Evolutionary conservation across 2,329 filamentous ascomycete species (phyloP).

Genomic region (Bipolaris victoriae): DNA sequence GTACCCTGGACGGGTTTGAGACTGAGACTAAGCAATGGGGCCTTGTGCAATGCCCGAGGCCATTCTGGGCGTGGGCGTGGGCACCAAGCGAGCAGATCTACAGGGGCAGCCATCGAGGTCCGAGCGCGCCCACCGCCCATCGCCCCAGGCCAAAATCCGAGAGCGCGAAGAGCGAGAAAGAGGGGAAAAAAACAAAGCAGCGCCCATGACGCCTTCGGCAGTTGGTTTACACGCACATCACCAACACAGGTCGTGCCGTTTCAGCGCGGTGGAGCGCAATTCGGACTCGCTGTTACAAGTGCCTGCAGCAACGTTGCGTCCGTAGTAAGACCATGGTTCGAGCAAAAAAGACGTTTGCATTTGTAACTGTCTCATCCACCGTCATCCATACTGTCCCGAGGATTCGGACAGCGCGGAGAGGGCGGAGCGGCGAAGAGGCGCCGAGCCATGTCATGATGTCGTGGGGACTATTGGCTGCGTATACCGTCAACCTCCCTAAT

Average conservation of each 20-base stretch:
- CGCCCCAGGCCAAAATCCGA: slow-evolving; percentile 7
- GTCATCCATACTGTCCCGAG: slow-evolving; percentile 24
- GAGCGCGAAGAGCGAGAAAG: too few species aligned
- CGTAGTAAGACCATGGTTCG: slow-evolving; percentile 13
- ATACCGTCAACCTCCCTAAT: neutral
- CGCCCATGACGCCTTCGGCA: slow-evolving; percentile 21
- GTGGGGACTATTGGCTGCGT: neutral
- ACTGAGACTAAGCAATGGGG: slow-evolving; percentile 5
- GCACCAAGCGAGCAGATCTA: slow-evolving; percentile 26
- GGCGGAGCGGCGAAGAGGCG: slow-evolving; percentile 34
- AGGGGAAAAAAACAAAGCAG: slow-evolving; percentile 13
- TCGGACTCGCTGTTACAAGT: slow-evolving; percentile 24
- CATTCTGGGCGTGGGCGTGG: slow-evolving; percentile 6
- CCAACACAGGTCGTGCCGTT: slow-evolving; percentile 19
- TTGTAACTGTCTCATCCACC: slow-evolving; percentile 8
- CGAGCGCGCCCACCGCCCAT: slow-evolving; percentile 26
- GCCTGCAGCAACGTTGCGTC: slow-evolving; percentile 19
- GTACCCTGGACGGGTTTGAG: slow-evolving; percentile 8
- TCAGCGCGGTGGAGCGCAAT: slow-evolving; percentile 29
- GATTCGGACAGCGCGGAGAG: slow-evolving; percentile 39
- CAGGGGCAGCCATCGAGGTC: slow-evolving; percentile 28
- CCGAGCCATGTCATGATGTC: slow-evolving; percentile 13
- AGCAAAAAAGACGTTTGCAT: slow-evolving; percentile 12
- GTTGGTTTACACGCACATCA: slow-evolving; percentile 14
- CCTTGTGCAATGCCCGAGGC: slow-evolving; percentile 7